These are phyloP conservation scores for Protostelium mycophagum DNA, from an alignment of 78 protist genomes.

Conservation along the genomic window DNA sequence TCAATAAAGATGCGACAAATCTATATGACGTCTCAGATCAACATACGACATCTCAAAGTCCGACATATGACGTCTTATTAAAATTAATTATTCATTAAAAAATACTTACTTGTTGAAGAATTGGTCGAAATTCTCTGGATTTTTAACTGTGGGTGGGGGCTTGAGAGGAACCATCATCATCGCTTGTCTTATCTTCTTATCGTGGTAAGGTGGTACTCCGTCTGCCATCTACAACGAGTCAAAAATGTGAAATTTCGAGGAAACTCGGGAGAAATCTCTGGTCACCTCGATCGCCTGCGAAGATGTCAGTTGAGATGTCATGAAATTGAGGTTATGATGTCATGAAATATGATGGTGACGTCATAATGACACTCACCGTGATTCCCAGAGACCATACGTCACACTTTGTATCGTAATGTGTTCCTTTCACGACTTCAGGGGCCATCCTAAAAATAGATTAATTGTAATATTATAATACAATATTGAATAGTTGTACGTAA, in stretches of 20 bases:
- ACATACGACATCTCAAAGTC: not conserved
- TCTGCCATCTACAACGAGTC: not conserved
- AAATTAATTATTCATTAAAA: too few relatives aligned
- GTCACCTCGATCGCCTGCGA: not conserved
- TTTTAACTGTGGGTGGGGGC: constrained; percentile 48
- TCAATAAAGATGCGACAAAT: constrained; percentile 32
- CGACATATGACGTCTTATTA: not conserved
- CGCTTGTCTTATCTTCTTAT: constrained; percentile 43
- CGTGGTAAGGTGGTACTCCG: not conserved
- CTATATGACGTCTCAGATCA: not conserved
- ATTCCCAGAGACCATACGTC: constrained; percentile 96
- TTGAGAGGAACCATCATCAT: constrained; percentile 46
- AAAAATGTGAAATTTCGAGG: constrained; percentile 4
- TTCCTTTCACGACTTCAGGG: constrained; percentile 82
- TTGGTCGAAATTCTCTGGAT: constrained; percentile 32
- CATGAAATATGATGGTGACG: too few relatives aligned
- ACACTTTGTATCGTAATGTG: constrained; percentile 26
- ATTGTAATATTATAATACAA: not conserved
- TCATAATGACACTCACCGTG: constrained; percentile 19
- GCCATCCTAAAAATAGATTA: constrained; percentile 85
- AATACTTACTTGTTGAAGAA: constrained; percentile 9
- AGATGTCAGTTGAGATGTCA: not conserved
- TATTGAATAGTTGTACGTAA: too few relatives aligned
- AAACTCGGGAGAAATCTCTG: not conserved
- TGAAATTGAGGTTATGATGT: not conserved